Evolutionary conservation across 371 early-diverging fungal genomes (phyloP), one percentile per base, ranked within the genome.

Genomic region (Rhizopus arrhizus): DNA sequence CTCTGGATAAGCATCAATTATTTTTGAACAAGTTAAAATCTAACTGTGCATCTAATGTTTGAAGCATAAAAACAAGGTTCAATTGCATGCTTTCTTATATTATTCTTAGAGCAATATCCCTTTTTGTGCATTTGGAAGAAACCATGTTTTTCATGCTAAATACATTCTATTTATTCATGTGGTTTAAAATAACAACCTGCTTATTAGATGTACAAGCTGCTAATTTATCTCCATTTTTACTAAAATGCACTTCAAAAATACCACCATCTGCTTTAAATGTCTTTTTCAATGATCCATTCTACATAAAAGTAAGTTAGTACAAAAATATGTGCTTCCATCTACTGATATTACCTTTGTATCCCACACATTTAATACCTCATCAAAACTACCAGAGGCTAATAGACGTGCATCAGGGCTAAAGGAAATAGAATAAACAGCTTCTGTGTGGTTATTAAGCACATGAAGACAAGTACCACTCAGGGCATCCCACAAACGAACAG

Each of bases 401-500:
- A 88, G 84, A 6, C 77, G 70, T 3, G 92, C 94, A 74, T 93
- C 88, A 15, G 94, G 91, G 48, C 89, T 92, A 67, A 97, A 97
- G 6, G 95, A 82, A 1, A 96, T 82, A 0, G 92, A 86, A 60
- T 94, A 91, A 0, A 98, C 90, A 6, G 92, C 85, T 61, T 90
- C 90, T 1, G 80, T 78, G 70, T 97, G 97, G 13, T 85, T 84
- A 13, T 80, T 67, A 8, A 97, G 77, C 0, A 84, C 84, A 41
- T 91, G 88, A n/a, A 95, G 56, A 62, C 91, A 91, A 0, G 79
- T 72, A 4, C 90, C 90, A 5, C 72, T 79, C 2, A 78, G 67
- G 0, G 87, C 89, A 76, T 96, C 95, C 98, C 98, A 99, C 9
- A 99, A 64, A 31, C 94, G 84, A 5, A 94, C 89, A 0, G 91